Conservation (phyloP, 2,329 filamentous ascomycete species). For the Fusarium sp. region DNA sequence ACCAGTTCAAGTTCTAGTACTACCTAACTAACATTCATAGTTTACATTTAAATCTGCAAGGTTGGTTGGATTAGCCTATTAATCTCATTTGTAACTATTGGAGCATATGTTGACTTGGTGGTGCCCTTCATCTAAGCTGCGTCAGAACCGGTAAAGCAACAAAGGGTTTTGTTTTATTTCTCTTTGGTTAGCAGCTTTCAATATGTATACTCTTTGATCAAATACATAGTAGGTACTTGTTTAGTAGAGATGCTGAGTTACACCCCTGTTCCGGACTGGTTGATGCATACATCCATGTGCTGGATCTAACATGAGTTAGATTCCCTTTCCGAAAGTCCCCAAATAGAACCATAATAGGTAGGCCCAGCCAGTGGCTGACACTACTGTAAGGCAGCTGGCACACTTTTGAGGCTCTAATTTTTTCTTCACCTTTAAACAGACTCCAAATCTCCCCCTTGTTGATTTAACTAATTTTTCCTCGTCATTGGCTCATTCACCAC, state of each 20-base stretch:
- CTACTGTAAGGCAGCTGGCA: slow-evolving; percentile 12
- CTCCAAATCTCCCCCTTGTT: slow-evolving; percentile 17
- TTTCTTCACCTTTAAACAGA: background rate
- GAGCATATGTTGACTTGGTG: background rate
- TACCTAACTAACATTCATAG: background rate
- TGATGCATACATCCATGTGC: background rate
- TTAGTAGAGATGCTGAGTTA: background rate
- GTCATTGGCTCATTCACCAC: slow-evolving; percentile 8
- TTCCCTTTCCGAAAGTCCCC: slow-evolving; percentile 15
- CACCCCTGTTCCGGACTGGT: background rate
- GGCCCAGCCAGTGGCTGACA: slow-evolving; percentile 8
- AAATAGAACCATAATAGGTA: background rate
- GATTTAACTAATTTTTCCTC: background rate
- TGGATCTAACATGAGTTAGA: background rate
- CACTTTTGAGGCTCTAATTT: slow-evolving; percentile 9
- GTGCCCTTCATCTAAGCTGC: background rate
- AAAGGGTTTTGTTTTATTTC: background rate
- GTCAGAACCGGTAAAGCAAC: background rate
- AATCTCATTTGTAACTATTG: background rate
- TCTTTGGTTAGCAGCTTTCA: background rate
- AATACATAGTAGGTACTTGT: background rate
- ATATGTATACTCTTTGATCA: background rate
- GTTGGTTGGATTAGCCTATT: background rate
- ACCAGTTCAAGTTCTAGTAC: background rate
- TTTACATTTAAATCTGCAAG: background rate